These are phyloP conservation scores for Fusarium guadeloupense DNA, from an alignment of 2,329 filamentous ascomycete species.

Conservation along the genomic window DNA sequence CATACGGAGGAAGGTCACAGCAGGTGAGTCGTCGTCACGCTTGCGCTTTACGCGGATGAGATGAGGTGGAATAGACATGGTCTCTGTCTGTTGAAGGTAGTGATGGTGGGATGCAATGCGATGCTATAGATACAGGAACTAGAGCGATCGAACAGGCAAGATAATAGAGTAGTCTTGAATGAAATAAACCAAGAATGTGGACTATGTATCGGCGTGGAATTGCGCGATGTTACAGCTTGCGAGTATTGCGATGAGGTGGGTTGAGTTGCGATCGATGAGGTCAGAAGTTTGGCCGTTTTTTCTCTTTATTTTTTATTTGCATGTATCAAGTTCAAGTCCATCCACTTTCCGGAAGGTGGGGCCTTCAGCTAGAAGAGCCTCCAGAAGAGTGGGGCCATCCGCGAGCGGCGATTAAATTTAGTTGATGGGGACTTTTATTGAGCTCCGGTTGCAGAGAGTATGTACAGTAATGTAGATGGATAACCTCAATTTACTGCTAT, in stretches of 20 bases:
- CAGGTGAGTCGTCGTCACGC: constrained; percentile 62
- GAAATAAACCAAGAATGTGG: not conserved
- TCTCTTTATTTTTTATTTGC: constrained; percentile 1
- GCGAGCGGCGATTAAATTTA: not conserved
- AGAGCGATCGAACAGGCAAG: not conserved
- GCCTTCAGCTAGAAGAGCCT: constrained; percentile 7
- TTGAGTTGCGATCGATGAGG: constrained; percentile 25
- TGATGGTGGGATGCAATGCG: not conserved
- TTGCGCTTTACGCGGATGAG: constrained; percentile 71
- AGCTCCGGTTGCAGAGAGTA: not conserved
- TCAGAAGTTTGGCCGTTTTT: constrained; percentile 24
- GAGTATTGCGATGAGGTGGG: not conserved
- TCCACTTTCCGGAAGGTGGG: constrained; percentile 24
- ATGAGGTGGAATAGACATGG: constrained; percentile 67
- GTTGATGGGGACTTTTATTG: not conserved
- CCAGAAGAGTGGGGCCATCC: constrained; percentile 2
- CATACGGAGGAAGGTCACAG: constrained; percentile 66
- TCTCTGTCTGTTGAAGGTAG: not conserved
- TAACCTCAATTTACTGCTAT: no score
- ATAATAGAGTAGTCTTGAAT: not conserved
- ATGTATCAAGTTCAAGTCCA: not conserved
- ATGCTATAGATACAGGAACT: not conserved
- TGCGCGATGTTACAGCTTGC: not conserved
- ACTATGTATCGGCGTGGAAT: not conserved
- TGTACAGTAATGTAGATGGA: no score